Conservation (phyloP, 352 stramenopile species). For the Pythium coloratum region DNA sequence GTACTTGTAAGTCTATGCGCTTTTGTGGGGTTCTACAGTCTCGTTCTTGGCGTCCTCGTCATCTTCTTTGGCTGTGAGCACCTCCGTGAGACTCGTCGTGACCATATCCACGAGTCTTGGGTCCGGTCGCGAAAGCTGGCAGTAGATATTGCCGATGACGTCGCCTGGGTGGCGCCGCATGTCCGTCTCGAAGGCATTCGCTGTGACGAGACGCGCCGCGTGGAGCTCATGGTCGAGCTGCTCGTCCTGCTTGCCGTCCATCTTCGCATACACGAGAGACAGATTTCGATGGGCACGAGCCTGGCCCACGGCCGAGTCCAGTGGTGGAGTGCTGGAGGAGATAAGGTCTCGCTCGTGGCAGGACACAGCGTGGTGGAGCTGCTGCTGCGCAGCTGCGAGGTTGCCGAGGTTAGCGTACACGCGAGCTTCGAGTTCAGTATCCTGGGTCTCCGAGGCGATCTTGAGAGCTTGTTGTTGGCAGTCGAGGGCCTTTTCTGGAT, state of each 20-base stretch:
- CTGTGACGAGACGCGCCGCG: conserved; percentile 22
- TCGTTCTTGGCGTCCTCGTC: conserved; percentile 3
- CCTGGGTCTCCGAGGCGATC: conserved; percentile 44
- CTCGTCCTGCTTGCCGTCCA: conserved; percentile 21
- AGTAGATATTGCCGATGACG: conserved; percentile 68
- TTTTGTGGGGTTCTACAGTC: conserved; percentile 1
- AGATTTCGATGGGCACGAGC: conserved; percentile 71
- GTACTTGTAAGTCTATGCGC: not conserved
- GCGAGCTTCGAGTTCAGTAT: conserved; percentile 67
- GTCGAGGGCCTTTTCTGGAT: conserved; percentile 44
- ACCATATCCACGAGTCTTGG: conserved; percentile 39
- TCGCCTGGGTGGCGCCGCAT: conserved; percentile 41
- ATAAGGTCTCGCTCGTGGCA: conserved; percentile 65
- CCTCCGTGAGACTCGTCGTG: conserved; percentile 35
- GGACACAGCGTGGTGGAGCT: conserved; percentile 58
- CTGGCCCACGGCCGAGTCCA: conserved; percentile 55
- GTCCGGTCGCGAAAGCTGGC: conserved; percentile 47
- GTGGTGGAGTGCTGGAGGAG: conserved; percentile 29
- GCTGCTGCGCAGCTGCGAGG: conserved; percentile 46
- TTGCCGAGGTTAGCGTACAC: conserved; percentile 83
- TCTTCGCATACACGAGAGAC: conserved; percentile 57
- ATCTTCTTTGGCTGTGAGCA: conserved; percentile 27
- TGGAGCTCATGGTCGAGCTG: conserved; percentile 34
- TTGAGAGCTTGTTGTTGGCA: conserved; percentile 65
- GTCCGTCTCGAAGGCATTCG: conserved; percentile 48